Evolutionary conservation across 2,329 filamentous ascomycete species (phyloP).

Genomic region (Ascochyta fabae): DNA sequence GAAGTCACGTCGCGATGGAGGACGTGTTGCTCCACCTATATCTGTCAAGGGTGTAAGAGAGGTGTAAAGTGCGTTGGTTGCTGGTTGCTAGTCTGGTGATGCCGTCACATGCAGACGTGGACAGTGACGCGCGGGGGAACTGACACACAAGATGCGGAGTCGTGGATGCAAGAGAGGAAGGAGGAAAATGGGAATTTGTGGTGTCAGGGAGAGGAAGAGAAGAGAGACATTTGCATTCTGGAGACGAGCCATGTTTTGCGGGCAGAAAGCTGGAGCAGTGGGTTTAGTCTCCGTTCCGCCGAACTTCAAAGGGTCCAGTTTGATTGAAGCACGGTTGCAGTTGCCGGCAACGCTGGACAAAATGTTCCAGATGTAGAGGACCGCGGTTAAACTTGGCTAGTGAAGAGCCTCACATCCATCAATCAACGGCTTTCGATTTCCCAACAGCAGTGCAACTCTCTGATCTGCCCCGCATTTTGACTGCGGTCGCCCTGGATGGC

Average conservation of each 20-base stretch:
- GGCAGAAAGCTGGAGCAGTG: conserved; percentile 26
- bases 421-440: conserved; percentile 12
- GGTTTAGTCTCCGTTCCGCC: conserved; percentile 18
- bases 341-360: conserved; percentile 14
- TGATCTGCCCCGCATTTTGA: not conserved
- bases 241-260: conserved; percentile 26
- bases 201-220: conserved; percentile 10
- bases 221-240: conserved; percentile 10
- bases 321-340: conserved; percentile 6
- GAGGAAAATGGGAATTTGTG: not conserved
- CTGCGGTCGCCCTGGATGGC: not conserved
- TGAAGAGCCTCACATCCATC: conserved; percentile 13
- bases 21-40: not conserved
- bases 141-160: conserved; percentile 18
- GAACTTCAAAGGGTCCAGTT: conserved; percentile 16
- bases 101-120: conserved; percentile 39
- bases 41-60: not conserved
- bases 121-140: conserved; percentile 22
- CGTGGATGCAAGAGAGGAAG: not conserved
- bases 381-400: conserved; percentile 14
- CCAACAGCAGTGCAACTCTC: not conserved
- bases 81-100: conserved; percentile 19
- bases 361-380: conserved; percentile 12
- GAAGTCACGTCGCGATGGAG: not conserved
- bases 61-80: not conserved